phyloP scores from a whole-genome alignment of 2,329 filamentous ascomycete species.

The Aspergillus japonicus region DNA sequence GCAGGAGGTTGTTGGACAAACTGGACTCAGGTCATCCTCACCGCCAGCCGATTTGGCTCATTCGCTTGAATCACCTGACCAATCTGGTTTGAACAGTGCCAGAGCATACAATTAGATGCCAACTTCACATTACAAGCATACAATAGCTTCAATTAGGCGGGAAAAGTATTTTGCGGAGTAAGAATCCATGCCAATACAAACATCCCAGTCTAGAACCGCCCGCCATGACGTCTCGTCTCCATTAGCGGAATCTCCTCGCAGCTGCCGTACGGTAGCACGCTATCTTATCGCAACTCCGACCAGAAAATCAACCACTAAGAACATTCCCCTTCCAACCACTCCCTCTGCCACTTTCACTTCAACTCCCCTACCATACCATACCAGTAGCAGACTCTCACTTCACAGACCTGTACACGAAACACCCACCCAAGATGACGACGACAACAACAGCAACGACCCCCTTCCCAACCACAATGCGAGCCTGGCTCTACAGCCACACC shows the following conservation, averaged over 20 bases:
- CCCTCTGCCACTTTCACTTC: background rate
- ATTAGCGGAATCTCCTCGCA: background rate
- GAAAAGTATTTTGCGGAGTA: too few relatives aligned
- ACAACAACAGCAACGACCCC: background rate
- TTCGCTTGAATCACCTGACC: too few relatives aligned
- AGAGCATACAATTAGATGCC: too few relatives aligned
- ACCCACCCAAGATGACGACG: background rate
- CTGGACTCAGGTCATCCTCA: background rate
- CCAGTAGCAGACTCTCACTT: background rate
- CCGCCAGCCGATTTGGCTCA: too few relatives aligned
- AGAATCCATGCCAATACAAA: too few relatives aligned
- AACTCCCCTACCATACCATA: background rate
- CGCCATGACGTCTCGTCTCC: background rate
- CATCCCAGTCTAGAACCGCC: too few relatives aligned
- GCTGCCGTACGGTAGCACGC: too few relatives aligned
- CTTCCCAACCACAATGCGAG: constrained; percentile 50
- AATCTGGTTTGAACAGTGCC: too few relatives aligned
- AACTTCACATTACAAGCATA: background rate
- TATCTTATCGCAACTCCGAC: background rate
- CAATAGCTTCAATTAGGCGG: background rate
- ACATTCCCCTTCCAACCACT: background rate
- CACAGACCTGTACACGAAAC: background rate
- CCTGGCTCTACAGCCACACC: constrained; percentile 56
- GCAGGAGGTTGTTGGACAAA: background rate
- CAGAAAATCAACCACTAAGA: background rate